Percentiles rank a stretch among this genome's conserved stretches.
Conservation (phyloP, 139 green algal species). For the Chlamydomonas incerta region DNA sequence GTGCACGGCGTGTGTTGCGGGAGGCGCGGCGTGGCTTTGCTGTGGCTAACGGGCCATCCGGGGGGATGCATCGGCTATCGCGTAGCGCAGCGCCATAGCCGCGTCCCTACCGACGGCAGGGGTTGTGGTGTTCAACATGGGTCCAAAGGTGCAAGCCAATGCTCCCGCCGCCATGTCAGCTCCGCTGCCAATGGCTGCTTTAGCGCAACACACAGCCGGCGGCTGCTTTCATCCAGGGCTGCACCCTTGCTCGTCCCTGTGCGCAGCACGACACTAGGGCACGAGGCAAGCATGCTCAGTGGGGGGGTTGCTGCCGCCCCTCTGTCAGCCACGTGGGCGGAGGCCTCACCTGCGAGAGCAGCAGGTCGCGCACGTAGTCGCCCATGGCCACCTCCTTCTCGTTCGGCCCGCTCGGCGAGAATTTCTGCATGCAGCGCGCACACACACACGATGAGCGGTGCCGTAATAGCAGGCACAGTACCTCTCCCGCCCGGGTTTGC, state of each 20-base stretch:
- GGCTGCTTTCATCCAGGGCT: neutral
- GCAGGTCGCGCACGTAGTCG: conserved; percentile 87
- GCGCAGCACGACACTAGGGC: conserved; percentile 25
- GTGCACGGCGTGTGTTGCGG: no score
- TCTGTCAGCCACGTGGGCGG: neutral
- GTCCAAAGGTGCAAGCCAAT: neutral
- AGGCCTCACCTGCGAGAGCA: conserved; percentile 86
- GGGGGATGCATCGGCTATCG: no score
- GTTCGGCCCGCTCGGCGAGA: conserved; percentile 69
- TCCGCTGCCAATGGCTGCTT: neutral
- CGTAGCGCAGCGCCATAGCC: neutral
- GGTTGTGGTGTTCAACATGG: neutral
- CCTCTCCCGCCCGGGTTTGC: no score
- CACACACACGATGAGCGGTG: no score
- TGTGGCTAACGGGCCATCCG: no score
- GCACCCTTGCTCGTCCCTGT: conserved; percentile 12
- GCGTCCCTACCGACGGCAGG: conserved; percentile 45
- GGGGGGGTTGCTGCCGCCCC: neutral
- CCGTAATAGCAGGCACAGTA: no score
- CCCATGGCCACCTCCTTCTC: conserved; percentile 85
- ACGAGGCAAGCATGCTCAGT: conserved; percentile 16
- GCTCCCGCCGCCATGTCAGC: conserved; percentile 2
- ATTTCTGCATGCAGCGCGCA: conserved; percentile 65
- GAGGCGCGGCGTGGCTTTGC: no score
- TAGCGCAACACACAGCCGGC: neutral